Conservation (phyloP, 1,284 basidiomycete species). For the Trametes versicolor region DNA sequence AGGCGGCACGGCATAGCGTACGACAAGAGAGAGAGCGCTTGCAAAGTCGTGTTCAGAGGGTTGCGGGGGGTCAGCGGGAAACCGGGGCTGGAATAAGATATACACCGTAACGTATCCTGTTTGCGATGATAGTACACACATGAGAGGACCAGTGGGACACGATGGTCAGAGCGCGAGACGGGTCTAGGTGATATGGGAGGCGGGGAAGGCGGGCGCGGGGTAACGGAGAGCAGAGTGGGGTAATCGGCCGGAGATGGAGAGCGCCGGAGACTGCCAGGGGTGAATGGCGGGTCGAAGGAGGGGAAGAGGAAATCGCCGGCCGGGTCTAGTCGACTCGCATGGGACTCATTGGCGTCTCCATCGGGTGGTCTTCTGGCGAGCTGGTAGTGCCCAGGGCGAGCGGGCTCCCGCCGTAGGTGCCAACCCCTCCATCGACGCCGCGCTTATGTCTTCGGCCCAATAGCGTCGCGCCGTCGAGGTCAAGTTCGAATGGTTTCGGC, state of each 20-base stretch:
- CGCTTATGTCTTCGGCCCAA: constrained; percentile 76
- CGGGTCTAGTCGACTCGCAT: constrained; percentile 41
- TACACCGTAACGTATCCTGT: constrained; percentile 15
- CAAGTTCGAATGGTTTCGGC: constrained; percentile 75
- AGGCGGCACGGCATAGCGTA: background rate
- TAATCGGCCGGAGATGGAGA: background rate
- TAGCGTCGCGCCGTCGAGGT: constrained; percentile 85
- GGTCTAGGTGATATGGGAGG: background rate
- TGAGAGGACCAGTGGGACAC: background rate
- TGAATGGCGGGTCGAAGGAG: background rate
- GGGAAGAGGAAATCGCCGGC: background rate
- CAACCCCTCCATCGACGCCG: constrained; percentile 38
- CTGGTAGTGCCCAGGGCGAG: constrained; percentile 27
- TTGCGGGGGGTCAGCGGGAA: background rate
- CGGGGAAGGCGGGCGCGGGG: background rate
- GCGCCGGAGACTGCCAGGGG: background rate
- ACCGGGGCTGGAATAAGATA: constrained; percentile 13
- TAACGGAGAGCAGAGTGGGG: background rate
- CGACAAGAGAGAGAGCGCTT: background rate
- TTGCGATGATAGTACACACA: constrained; percentile 16
- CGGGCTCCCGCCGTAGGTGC: constrained; percentile 37
- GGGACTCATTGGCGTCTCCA: constrained; percentile 42
- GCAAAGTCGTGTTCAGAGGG: background rate
- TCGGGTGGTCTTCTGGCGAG: constrained; percentile 16
- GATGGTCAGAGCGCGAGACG: background rate